Evolutionary conservation across 2,329 filamentous ascomycete species (phyloP), one percentile per base, ranked within the genome.

Genomic region (Aureobasidium sp.): DNA sequence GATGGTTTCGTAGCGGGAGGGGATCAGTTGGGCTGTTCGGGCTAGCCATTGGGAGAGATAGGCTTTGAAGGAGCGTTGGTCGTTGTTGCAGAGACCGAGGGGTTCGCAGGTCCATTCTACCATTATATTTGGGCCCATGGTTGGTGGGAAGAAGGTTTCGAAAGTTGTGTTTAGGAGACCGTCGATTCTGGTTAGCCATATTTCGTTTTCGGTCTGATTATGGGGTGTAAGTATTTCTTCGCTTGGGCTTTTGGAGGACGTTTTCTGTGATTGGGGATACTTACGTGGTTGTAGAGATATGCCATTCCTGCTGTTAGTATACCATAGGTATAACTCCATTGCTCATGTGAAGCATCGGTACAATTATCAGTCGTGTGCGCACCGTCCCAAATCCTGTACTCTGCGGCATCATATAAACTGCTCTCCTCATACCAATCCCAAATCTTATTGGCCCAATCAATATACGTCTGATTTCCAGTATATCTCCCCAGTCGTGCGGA

Each of bases 401-500:
- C 62, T 15, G 70, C 16, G 15, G 75, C 11, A 37, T 71, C 52
- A 75, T 78, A 81, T 10, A 82, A 75, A 21, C 69, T 70, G 7
- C 69, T 67, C 3, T 15, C 11, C 34, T 37, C 34, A n/a, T 77
- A 74, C 75, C 77, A 86, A 65, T 83, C 80, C 83, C 86, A 88
- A 10, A 87, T 78, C 67, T 79, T 86, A 63, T 83, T 79, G 0
- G 90, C 90, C 88, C 88, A 91, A 15, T 89, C 81, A 9, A 83
- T 79, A 70, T 95, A 96, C 0, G 88, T 93, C 59, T 82, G 70
- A 73, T 95, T 93, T 53, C 84, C 83, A 0, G 91, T 95, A 75
- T 90, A 93, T 11, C 86, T 80, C 0, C 88, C 88, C 5, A 95
- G 80, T n/a, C 90, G 85, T 6, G 90, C 80, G 29, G 79, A 77